Conservation (phyloP, 2,329 filamentous ascomycete genomes). For the Beauveria caledonica region DNA sequence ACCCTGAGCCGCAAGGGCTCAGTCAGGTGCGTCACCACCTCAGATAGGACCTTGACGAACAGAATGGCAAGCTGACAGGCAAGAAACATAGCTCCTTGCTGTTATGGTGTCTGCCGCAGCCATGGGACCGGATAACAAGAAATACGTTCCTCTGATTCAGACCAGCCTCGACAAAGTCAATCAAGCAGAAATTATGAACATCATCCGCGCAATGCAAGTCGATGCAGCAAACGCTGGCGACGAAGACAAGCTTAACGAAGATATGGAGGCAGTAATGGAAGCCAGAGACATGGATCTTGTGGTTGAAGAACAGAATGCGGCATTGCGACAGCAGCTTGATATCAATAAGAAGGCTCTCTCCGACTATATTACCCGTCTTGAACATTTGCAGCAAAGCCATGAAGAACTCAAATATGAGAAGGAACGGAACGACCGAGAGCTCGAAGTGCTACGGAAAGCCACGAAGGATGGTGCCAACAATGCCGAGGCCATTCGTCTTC, state of each 20-base stretch:
- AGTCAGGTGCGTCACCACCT: conserved; percentile 32
- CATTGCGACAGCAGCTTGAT: conserved; percentile 43
- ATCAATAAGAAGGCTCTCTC: conserved; percentile 48
- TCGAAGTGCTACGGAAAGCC: conserved; percentile 41
- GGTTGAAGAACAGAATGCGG: conserved; percentile 47
- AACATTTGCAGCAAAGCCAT: conserved; percentile 52
- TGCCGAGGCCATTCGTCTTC: conserved; percentile 42
- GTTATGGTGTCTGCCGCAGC: conserved; percentile 54
- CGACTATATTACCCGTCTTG: conserved; percentile 50
- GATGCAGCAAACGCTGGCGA: conserved; percentile 28
- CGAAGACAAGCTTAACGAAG: conserved; percentile 31
- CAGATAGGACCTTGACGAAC: not conserved
- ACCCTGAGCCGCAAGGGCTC: conserved; percentile 46
- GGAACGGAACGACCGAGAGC: conserved; percentile 46
- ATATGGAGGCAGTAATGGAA: conserved; percentile 32
- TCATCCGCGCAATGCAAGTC: conserved; percentile 34
- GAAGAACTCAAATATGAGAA: conserved; percentile 59
- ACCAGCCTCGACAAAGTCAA: conserved; percentile 32
- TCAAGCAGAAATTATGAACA: conserved; percentile 38
- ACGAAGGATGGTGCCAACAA: conserved; percentile 44
- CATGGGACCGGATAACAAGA: conserved; percentile 46
- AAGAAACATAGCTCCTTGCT: conserved; percentile 47
- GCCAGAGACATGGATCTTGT: conserved; percentile 47
- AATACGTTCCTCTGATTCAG: conserved; percentile 42
- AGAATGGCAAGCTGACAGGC: conserved; percentile 17